Evolutionary conservation across 164 flowering plant genomes (phyloP).

Genomic region (Malania oleifera): DNA sequence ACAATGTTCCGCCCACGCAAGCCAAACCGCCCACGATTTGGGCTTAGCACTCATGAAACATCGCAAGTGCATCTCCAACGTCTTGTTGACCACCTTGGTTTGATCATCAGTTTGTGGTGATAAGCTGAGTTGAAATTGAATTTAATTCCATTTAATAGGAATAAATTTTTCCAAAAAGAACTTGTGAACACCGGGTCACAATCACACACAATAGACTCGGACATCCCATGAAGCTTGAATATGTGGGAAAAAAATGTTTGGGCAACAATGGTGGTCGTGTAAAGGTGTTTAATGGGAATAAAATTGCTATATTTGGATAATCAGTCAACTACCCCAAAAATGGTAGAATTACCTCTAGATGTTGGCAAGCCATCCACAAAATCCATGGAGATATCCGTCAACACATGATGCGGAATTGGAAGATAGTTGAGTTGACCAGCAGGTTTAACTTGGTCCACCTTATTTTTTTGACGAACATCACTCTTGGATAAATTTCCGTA

Average conservation of each 20-base stretch:
- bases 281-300: neutral
- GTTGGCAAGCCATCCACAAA: neutral
- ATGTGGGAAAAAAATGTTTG: neutral
- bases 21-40: neutral
- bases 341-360: neutral
- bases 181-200: neutral
- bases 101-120: neutral
- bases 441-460: neutral
- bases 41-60: neutral
- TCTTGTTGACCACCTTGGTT: neutral
- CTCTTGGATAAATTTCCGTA: neutral
- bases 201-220: neutral
- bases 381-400: neutral
- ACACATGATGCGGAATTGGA: neutral
- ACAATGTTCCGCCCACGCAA: neutral
- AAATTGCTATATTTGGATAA: slow-evolving; percentile 1
- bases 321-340: neutral
- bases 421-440: neutral
- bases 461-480: neutral
- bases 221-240: neutral
- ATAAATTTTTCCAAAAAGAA: neutral
- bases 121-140: neutral
- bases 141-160: neutral
- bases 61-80: neutral
- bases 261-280: neutral